Evolutionary conservation across 345 rosid species (phyloP).

Genomic region (Schrenkiella parvula): DNA sequence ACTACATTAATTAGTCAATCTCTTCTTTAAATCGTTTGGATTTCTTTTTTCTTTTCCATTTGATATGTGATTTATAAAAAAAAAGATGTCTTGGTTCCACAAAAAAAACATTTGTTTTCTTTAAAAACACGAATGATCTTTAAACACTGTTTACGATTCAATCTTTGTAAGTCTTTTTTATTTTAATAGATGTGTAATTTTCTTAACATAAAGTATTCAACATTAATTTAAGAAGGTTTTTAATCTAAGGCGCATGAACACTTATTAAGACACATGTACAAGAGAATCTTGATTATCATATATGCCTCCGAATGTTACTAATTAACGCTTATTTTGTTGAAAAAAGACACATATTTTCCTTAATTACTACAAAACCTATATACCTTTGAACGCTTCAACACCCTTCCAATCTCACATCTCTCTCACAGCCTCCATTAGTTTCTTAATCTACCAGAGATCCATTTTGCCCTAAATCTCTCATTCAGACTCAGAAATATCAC

Average conservation of each 20-base stretch:
- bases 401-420: slow-evolving; percentile 15
- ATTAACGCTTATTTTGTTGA: not conserved
- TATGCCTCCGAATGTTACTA: not conserved
- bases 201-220: not conserved
- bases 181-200: not conserved
- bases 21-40: no score
- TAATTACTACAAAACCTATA: slow-evolving; percentile 21
- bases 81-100: no score
- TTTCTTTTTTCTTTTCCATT: no score
- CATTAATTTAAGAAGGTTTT: not conserved
- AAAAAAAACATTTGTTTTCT: no score
- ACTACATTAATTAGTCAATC: no score
- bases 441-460: slow-evolving; percentile 22
- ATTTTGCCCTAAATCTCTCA: not conserved
- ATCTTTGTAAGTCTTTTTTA: not conserved
- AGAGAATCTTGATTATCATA: not conserved
- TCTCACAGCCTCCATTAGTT: slow-evolving; percentile 6
- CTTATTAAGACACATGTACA: not conserved
- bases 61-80: no score
- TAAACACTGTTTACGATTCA: not conserved
- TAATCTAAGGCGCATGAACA: not conserved
- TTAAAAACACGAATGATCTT: no score
- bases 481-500: not conserved
- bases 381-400: slow-evolving; percentile 35
- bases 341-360: slow-evolving; percentile 4